Evolutionary conservation across 108 stramenopile genomes (phyloP).

Genomic region (Mayamaea pseudoterrestris): DNA sequence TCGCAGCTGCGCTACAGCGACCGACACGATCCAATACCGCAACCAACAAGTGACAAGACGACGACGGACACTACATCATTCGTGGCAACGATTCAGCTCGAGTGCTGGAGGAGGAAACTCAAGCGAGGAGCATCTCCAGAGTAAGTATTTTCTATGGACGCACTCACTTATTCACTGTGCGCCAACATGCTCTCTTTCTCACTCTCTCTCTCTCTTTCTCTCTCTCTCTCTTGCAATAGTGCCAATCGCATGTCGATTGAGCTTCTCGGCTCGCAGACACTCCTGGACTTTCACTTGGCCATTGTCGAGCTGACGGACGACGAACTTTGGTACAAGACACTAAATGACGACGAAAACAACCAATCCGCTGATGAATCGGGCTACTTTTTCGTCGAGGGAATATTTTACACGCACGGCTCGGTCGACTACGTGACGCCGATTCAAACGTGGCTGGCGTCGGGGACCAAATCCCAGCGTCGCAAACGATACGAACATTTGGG

Average conservation of each 20-base stretch:
- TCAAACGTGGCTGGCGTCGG: conserved; percentile 18
- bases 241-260: conserved; percentile 56
- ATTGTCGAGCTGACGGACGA: conserved; percentile 47
- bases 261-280: conserved; percentile 49
- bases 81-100: conserved; percentile 37
- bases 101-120: conserved; percentile 39
- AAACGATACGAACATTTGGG: conserved; percentile 3
- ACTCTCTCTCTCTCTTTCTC: no score
- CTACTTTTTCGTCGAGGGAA: conserved; percentile 63
- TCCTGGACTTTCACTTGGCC: conserved; percentile 57
- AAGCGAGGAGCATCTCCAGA: conserved; percentile 34
- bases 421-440: conserved; percentile 39
- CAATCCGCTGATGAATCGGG: conserved; percentile 2
- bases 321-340: conserved; percentile 18
- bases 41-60: not conserved
- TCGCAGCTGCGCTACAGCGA: conserved; percentile 49
- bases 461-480: not conserved
- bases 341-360: not conserved
- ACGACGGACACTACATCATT: not conserved
- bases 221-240: no score
- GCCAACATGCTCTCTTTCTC: no score
- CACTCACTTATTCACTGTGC: no score
- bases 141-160: no score
- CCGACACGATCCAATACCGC: conserved; percentile 45
- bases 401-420: conserved; percentile 46